Evolutionary conservation across 768 basidiomycete species (phyloP).

Genomic region (Mycena kentingensis): DNA sequence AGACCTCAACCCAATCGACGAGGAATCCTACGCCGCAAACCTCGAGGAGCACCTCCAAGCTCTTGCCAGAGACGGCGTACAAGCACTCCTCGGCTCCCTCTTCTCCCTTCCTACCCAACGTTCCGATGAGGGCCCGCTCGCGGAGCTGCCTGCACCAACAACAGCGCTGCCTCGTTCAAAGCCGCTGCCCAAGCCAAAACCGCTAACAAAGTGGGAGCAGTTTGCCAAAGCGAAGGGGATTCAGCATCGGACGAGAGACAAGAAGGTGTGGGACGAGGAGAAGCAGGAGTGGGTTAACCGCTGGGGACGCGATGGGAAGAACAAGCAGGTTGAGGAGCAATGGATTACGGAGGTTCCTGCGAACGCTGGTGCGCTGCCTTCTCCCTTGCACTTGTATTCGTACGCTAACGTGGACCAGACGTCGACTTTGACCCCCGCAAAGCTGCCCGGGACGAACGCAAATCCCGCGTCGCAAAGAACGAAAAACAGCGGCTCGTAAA

Average conservation of each 20-base stretch:
- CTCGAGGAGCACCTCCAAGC: conserved; percentile 80
- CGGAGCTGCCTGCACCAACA: conserved; percentile 74
- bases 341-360: conserved; percentile 92
- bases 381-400: not conserved
- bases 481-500: conserved; percentile 76
- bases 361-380: conserved; percentile 68
- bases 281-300: conserved; percentile 88
- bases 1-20: conserved; percentile 85
- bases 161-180: conserved; percentile 87
- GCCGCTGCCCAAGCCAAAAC: conserved; percentile 90
- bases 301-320: conserved; percentile 91
- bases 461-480: conserved; percentile 83
- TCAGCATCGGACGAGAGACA: conserved; percentile 73
- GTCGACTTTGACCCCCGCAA: conserved; percentile 79
- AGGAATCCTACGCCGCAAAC: conserved; percentile 64
- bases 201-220: conserved; percentile 93
- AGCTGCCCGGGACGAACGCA: conserved; percentile 75
- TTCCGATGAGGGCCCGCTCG: conserved; percentile 81
- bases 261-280: conserved; percentile 92
- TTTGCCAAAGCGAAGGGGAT: conserved; percentile 97
- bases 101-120: conserved; percentile 79
- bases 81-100: conserved; percentile 76
- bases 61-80: conserved; percentile 79
- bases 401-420: conserved; percentile 44
- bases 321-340: conserved; percentile 80